phyloP scores from a whole-genome alignment of 306 rosid genomes.

The Vigna trinervia region DNA sequence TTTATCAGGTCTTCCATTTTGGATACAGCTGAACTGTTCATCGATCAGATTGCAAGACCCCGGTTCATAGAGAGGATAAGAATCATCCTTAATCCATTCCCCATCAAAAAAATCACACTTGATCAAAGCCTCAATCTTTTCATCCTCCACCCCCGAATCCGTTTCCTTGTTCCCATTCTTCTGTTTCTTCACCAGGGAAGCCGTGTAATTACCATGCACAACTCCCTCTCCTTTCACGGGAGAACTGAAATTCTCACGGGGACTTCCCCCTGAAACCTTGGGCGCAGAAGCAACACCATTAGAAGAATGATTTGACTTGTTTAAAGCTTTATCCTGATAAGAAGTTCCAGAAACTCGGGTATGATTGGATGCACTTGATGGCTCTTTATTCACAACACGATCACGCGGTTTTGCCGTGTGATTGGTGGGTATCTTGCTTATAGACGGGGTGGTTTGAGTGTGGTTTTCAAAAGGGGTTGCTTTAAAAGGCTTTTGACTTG shows the following conservation, averaged over 20 bases:
- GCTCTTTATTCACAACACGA: slow-evolving; percentile 9
- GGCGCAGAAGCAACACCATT: slow-evolving; percentile 16
- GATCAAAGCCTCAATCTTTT: slow-evolving; percentile 53
- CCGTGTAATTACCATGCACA: slow-evolving; percentile 45
- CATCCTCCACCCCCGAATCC: slow-evolving; percentile 37
- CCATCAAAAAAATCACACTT: slow-evolving; percentile 84
- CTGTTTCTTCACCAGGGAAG: slow-evolving; percentile 47
- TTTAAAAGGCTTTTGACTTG: slow-evolving; percentile 7
- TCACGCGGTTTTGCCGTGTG: background rate
- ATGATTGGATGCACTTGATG: slow-evolving; percentile 28
- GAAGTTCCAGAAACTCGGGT: slow-evolving; percentile 45
- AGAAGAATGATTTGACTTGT: slow-evolving; percentile 50
- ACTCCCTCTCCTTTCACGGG: slow-evolving; percentile 11
- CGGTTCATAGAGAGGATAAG: slow-evolving; percentile 73
- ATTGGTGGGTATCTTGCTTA: slow-evolving; percentile 17
- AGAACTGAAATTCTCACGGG: slow-evolving; percentile 41
- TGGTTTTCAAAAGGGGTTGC: slow-evolving; percentile 39
- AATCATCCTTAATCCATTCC: slow-evolving; percentile 80
- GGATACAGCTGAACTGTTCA: slow-evolving; percentile 77
- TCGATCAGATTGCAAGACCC: slow-evolving; percentile 82
- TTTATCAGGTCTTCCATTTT: slow-evolving; percentile 80
- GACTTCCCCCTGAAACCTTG: slow-evolving; percentile 29
- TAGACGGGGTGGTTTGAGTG: slow-evolving; percentile 38
- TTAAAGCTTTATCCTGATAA: slow-evolving; percentile 33
- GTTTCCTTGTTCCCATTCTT: slow-evolving; percentile 35